Percentiles rank a stretch among this genome's conserved stretches.
phyloP scores from a whole-genome alignment of 2,329 filamentous ascomycete species.

The Thyridium curvatum region DNA sequence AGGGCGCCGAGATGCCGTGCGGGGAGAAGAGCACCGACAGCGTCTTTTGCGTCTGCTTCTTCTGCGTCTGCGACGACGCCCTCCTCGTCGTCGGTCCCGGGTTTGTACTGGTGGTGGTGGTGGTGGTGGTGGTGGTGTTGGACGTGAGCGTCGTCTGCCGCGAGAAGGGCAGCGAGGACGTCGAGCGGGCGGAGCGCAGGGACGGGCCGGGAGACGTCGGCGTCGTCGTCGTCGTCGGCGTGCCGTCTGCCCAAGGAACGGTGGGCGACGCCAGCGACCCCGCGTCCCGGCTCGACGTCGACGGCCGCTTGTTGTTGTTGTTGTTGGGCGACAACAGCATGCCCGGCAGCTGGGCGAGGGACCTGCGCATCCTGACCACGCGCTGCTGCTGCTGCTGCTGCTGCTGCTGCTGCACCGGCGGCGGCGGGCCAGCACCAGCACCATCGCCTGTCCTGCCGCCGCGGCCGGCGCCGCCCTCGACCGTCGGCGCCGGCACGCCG shows the following conservation, averaged over 20 bases:
- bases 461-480: too few species aligned
- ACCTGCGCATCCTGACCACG: neutral
- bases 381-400: neutral
- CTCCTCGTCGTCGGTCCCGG: too few species aligned
- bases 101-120: slow-evolving; percentile 11
- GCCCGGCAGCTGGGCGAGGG: slow-evolving; percentile 2
- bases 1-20: slow-evolving; percentile 50
- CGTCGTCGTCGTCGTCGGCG: neutral
- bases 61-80: slow-evolving; percentile 24
- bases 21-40: slow-evolving; percentile 60
- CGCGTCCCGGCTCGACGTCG: neutral
- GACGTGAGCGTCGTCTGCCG: slow-evolving; percentile 4
- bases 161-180: slow-evolving; percentile 24
- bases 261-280: neutral
- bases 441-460: too few species aligned
- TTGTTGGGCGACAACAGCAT: neutral
- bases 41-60: slow-evolving; percentile 20
- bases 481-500: slow-evolving; percentile 11
- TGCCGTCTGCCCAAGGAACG: too few species aligned
- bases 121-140: slow-evolving; percentile 9
- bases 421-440: too few species aligned
- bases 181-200: slow-evolving; percentile 18
- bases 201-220: slow-evolving; percentile 2
- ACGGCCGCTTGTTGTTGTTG: too few species aligned
- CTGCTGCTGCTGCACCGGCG: neutral